A percentile compares a stretch with the other conserved stretches of the same genome.
Evolutionary conservation across 2,329 filamentous ascomycete genomes (phyloP).

Genomic region (Nectriaceae sp.): DNA sequence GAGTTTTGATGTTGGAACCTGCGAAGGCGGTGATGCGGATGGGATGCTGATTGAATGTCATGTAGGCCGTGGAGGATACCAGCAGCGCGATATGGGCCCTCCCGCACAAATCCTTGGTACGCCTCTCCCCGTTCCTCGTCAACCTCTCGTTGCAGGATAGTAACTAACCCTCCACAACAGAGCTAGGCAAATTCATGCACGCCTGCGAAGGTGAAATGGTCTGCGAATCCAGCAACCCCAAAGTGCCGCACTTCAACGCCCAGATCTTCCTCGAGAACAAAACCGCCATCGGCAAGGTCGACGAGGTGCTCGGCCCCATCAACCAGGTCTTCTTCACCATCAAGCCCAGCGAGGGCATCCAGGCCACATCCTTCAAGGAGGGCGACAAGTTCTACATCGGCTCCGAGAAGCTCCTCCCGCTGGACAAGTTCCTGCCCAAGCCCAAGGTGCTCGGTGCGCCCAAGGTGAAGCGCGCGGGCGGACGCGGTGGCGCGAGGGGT

Average conservation of each 20-base stretch:
- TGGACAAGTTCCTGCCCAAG: conserved; percentile 96
- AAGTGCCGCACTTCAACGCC: conserved; percentile 98
- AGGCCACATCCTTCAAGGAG: conserved; percentile 89
- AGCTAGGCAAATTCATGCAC: conserved; percentile 94
- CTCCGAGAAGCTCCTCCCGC: conserved; percentile 87
- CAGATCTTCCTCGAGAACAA: conserved; percentile 99
- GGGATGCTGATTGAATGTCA: conserved; percentile 14
- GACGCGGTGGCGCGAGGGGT: conserved; percentile 40
- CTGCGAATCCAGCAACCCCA: conserved; percentile 91
- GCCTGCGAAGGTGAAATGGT: conserved; percentile 97
- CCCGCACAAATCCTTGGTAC: conserved; percentile 40
- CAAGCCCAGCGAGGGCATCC: conserved; percentile 95
- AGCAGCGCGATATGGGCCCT: conserved; percentile 42
- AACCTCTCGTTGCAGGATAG: too few relatives aligned
- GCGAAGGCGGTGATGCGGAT: neutral
- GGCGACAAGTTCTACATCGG: conserved; percentile 98
- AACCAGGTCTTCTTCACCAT: conserved; percentile 99
- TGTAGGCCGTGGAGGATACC: conserved; percentile 40
- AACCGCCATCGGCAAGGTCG: conserved; percentile 92
- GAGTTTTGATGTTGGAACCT: conserved; percentile 16
- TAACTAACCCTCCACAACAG: conserved; percentile 45
- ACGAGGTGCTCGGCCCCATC: conserved; percentile 95
- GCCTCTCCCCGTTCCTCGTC: conserved; percentile 8
- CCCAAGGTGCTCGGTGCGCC: conserved; percentile 75
- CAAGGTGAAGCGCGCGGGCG: conserved; percentile 55